Base-by-base conservation (phyloP, 495 filamentous ascomycete species). In the Penicillium dipodomyicola region DNA sequence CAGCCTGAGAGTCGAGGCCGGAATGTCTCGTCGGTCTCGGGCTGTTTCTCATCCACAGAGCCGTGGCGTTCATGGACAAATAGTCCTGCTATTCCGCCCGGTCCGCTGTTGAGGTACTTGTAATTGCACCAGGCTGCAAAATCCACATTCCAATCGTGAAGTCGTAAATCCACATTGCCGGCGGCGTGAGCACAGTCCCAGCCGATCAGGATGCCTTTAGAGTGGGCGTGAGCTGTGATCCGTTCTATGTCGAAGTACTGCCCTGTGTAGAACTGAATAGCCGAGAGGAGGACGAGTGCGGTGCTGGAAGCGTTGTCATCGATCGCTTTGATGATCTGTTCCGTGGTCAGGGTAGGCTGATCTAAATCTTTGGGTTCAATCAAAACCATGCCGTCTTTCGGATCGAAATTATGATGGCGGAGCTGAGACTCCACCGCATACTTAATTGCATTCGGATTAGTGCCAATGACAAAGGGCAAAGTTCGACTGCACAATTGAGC, bases 101-200 rank as follows among this genome's bases (percentile, higher is more conserved):
- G 93, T 0, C 95, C 95, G 49, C 84, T 82, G 67, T 96, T 97
- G 56, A 98, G 80, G 68, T 98, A 98, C 73, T 98, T 98, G 77
- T 98, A 98, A 48, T 81, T 89, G 71, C 94, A 98, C 94, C 94
- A 98, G n/a, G 80, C 89, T 4, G 94, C 92, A 55, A 95, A 95
- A 71, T 98, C 94, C 27, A 97, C 92, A 52, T 92, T 82, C 95
- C 95, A 97, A 65, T 90, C 88, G 69, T 96, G 90, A 23, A 98
- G 81, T 22, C 78, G 72, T 14, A 97, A 74, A 11, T 87, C 83
- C 5, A 97, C 90, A 71, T 98, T 98, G 30, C 95, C 94, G 7
- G 84, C 90, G 10, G 92, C 94, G 72, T 98, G 94, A 4, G 94
- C 94, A 55, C 97, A 87, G 69, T 98, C 94, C 91, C 92, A 98